These are phyloP conservation scores for Skeletonema marinoi DNA, from an alignment of 108 stramenopile genomes.

Conservation along the genomic window DNA sequence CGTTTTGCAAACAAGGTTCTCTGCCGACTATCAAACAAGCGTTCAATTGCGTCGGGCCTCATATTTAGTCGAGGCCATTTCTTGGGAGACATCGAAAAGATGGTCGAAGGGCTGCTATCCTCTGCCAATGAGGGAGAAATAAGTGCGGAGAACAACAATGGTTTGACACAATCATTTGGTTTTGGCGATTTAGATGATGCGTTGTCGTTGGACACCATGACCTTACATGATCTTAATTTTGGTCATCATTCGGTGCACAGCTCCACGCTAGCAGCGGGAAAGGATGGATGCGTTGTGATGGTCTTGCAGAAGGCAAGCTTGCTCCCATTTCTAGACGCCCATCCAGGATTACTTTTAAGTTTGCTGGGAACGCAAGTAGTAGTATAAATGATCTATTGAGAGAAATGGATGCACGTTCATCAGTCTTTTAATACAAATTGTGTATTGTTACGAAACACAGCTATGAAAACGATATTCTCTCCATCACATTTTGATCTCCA, in stretches of 20 bases:
- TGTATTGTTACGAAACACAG: neutral
- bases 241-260: constrained; percentile 62
- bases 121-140: constrained; percentile 35
- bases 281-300: constrained; percentile 83
- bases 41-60: constrained; percentile 79
- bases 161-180: constrained; percentile 19
- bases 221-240: constrained; percentile 62
- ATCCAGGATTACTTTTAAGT: constrained; percentile 84
- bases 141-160: constrained; percentile 6
- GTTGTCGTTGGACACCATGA: constrained; percentile 39
- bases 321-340: constrained; percentile 80
- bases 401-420: too few relatives aligned
- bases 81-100: constrained; percentile 86
- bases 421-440: too few relatives aligned
- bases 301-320: constrained; percentile 72
- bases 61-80: constrained; percentile 89
- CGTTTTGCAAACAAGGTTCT: constrained; percentile 85
- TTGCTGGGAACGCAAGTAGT: constrained; percentile 88
- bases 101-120: constrained; percentile 76
- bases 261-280: constrained; percentile 86
- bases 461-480: constrained; percentile 25
- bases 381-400: constrained; percentile 37
- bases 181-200: constrained; percentile 55
- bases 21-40: constrained; percentile 73
- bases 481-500: constrained; percentile 2